Conservation (phyloP, 345 rosid genomes). For the Psidium guajava region DNA sequence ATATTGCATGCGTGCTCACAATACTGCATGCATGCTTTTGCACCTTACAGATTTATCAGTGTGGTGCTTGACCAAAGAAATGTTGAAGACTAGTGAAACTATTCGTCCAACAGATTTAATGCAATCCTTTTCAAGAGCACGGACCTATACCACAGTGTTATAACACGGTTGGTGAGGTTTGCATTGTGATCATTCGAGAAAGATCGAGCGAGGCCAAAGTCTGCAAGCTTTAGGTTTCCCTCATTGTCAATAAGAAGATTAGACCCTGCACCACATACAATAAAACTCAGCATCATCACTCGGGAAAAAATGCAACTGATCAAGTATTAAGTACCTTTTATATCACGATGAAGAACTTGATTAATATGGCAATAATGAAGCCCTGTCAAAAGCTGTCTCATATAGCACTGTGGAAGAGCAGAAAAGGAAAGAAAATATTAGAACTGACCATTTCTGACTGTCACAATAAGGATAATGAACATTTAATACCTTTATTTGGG, state of each 20-base stretch:
- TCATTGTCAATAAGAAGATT: slow-evolving; percentile 91
- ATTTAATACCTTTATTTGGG: slow-evolving; percentile 77
- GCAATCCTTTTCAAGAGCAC: not conserved
- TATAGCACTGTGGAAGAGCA: slow-evolving; percentile 57
- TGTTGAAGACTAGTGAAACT: not conserved
- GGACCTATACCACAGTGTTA: slow-evolving; percentile 95
- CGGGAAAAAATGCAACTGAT: not conserved
- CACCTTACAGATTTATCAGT: not conserved
- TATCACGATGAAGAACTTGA: slow-evolving; percentile 97
- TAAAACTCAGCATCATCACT: not conserved
- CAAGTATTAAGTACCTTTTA: slow-evolving; percentile 43
- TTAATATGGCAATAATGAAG: slow-evolving; percentile 92
- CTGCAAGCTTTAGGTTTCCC: slow-evolving; percentile 90
- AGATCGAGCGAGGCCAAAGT: slow-evolving; percentile 90
- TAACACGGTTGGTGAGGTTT: slow-evolving; percentile 83
- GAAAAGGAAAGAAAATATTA: not conserved
- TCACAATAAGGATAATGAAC: not conserved
- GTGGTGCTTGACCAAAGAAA: not conserved
- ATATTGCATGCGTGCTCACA: not conserved
- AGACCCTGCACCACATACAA: slow-evolving; percentile 43
- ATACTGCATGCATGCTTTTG: not conserved
- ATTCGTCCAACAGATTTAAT: not conserved
- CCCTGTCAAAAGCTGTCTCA: slow-evolving; percentile 95
- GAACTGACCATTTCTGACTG: not conserved
- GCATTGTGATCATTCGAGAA: slow-evolving; percentile 65